phyloP scores from a whole-genome alignment of 2,329 filamentous ascomycete species.

The Fusarium anguioides region DNA sequence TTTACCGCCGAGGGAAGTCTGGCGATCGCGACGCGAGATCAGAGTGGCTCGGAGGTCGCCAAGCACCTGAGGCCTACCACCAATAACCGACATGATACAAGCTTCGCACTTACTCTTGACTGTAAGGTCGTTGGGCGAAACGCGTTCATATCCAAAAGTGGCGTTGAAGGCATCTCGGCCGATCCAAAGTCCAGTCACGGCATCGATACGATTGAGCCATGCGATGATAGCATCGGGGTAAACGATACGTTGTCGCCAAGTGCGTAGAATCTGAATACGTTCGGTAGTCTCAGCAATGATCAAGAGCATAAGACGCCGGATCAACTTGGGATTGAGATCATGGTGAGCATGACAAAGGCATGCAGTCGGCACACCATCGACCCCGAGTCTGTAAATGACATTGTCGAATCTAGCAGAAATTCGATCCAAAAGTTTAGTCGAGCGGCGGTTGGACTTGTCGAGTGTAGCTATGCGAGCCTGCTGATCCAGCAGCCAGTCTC shows the following conservation, averaged over 20 bases:
- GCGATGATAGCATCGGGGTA: constrained; percentile 14
- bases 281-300: constrained; percentile 56
- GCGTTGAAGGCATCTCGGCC: constrained; percentile 49
- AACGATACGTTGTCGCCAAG: constrained; percentile 26
- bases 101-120: constrained; percentile 60
- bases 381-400: constrained; percentile 12
- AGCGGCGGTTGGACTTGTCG: constrained; percentile 42
- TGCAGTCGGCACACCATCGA: constrained; percentile 45
- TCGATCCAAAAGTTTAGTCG: constrained; percentile 48
- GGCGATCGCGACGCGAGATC: constrained; percentile 49
- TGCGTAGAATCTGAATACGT: constrained; percentile 46
- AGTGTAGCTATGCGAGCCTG: constrained; percentile 38
- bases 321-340: constrained; percentile 55
- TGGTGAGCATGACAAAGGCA: constrained; percentile 57
- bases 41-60: constrained; percentile 59
- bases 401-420: constrained; percentile 47
- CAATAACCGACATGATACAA: constrained; percentile 63
- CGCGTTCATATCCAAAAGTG: constrained; percentile 49
- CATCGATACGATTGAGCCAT: constrained; percentile 47
- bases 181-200: constrained; percentile 53
- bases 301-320: constrained; percentile 57
- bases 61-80: constrained; percentile 55
- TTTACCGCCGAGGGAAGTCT: constrained; percentile 26
- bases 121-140: constrained; percentile 35
- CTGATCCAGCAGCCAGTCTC: constrained; percentile 53